Base-by-base conservation (phyloP, 2,329 filamentous ascomycete species). In the Fusarium fracticaudum region DNA sequence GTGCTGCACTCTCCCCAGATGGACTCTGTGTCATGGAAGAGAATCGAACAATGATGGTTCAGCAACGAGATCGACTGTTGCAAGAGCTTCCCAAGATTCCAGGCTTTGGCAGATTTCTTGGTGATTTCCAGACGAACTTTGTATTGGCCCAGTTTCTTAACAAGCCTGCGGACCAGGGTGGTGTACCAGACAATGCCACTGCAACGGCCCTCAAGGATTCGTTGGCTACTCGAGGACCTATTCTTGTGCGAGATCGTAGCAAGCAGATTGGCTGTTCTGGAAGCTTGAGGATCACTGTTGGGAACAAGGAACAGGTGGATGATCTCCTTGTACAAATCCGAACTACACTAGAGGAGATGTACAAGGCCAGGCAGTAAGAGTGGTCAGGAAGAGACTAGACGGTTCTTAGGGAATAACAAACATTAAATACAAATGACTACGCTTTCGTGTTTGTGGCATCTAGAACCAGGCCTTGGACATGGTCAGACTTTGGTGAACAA, bases 321-420 rank as follows among this genome's bases (percentile, higher is more conserved):
- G 41, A 44, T 5, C 41, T 44, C 15, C 41, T 44, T 17, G n/a
- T 11, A 24, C 41, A 44, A 8, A 44, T 24, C 15, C n/a, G 15
- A 44, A 44, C n/a, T 24, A 24, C 41, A 17, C n/a, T 44, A 5
- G 6, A 44, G 41, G 41, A 24, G 10, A 44, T 44, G 15, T 24
- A 44, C 15, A 44, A 44, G n/a, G 15, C 41, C 5, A 24, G 1
- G 41, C 1, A 24, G 41, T 11, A 44, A 8, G 14, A 11, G 41
- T 17, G 10, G n/a, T 3, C 14, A 24, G 14, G 6, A 43, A 8
- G 9, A 6, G 4, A 24, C 5, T 11, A 5, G 6, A 24, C 5
- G n/a, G 10, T 12, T n/a, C 15, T 44, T 0, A 0, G 3, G 41
- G 6, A 44, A 24, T 6, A 44, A 3, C 15, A 24, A 17, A 12